phyloP scores from a whole-genome alignment of 352 stramenopile species.

The Phytophthora sp. region DNA sequence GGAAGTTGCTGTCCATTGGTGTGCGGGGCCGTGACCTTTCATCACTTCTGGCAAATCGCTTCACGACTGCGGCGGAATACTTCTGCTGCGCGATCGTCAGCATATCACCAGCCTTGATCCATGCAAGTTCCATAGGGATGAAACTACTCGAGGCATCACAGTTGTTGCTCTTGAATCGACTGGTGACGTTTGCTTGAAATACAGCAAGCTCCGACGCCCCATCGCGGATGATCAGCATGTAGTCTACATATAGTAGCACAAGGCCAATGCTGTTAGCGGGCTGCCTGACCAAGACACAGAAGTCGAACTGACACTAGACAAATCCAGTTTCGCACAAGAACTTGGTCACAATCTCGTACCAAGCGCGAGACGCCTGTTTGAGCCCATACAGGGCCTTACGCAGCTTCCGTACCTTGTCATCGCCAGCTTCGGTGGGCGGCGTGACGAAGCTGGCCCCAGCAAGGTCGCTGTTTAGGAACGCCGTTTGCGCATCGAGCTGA shows the following conservation, averaged over 20 bases:
- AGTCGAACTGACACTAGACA: constrained; percentile 17
- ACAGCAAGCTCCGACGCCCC: background rate
- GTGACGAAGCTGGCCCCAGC: constrained; percentile 8
- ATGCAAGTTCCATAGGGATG: constrained; percentile 4
- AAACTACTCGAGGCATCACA: background rate
- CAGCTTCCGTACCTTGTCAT: constrained; percentile 28
- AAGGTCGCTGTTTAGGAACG: constrained; percentile 13
- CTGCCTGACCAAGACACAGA: constrained; percentile 23
- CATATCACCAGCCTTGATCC: background rate
- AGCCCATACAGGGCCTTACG: constrained; percentile 36
- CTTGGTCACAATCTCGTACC: constrained; percentile 25
- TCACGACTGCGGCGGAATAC: background rate
- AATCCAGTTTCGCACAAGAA: constrained; percentile 10
- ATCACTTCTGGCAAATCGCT: background rate
- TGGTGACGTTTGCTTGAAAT: constrained; percentile 1
- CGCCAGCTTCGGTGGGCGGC: background rate
- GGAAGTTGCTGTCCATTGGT: constrained; percentile 4
- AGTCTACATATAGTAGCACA: constrained; percentile 32
- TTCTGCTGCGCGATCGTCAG: constrained; percentile 12
- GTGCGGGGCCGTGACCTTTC: background rate
- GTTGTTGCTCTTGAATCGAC: constrained; percentile 1
- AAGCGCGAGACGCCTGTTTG: constrained; percentile 30
- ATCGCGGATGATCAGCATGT: constrained; percentile 26
- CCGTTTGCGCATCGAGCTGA: constrained; percentile 19
- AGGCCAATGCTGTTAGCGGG: constrained; percentile 13